Conservation (phyloP, 2,329 filamentous ascomycete genomes). For the Diplodia corticola region DNA sequence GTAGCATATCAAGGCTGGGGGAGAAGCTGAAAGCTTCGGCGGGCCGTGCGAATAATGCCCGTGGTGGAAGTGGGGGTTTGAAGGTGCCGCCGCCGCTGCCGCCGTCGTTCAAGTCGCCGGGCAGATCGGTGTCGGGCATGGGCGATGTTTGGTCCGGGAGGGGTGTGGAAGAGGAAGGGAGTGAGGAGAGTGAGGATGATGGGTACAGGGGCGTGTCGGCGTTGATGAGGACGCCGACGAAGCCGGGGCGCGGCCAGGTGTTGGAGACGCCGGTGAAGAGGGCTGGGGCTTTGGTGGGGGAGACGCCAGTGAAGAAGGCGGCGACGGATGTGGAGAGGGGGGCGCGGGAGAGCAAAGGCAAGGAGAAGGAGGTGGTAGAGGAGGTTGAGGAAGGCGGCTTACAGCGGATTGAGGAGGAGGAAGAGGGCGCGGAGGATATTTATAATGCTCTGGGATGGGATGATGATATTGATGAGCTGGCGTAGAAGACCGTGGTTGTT, state of each 20-base stretch:
- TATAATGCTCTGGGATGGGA: slow-evolving; percentile 51
- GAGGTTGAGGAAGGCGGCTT: slow-evolving; percentile 16
- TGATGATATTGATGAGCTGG: slow-evolving; percentile 35
- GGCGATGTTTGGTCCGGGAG: not conserved
- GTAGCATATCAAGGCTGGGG: not conserved
- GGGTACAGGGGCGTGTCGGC: slow-evolving; percentile 7
- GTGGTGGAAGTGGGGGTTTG: not conserved
- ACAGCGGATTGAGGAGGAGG: not conserved
- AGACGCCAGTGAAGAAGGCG: slow-evolving; percentile 26
- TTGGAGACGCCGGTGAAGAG: slow-evolving; percentile 29
- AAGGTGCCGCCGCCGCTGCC: not conserved
- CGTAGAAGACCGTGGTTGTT: slow-evolving; percentile 11
- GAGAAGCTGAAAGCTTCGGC: not conserved
- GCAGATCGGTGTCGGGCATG: not conserved
- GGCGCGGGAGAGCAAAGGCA: slow-evolving; percentile 8
- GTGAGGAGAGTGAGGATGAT: slow-evolving; percentile 8
- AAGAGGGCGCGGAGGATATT: slow-evolving; percentile 30
- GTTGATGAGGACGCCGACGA: slow-evolving; percentile 22
- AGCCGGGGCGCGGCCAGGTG: slow-evolving; percentile 21
- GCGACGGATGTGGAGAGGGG: not conserved
- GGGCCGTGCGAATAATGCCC: not conserved
- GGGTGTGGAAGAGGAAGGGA: not conserved
- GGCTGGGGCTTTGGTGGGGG: not conserved
- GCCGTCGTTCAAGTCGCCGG: not conserved
- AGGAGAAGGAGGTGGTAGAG: slow-evolving; percentile 18